Evolutionary conservation across 2,329 filamentous ascomycete genomes (phyloP).

Genomic region (Huntiella omanensis): DNA sequence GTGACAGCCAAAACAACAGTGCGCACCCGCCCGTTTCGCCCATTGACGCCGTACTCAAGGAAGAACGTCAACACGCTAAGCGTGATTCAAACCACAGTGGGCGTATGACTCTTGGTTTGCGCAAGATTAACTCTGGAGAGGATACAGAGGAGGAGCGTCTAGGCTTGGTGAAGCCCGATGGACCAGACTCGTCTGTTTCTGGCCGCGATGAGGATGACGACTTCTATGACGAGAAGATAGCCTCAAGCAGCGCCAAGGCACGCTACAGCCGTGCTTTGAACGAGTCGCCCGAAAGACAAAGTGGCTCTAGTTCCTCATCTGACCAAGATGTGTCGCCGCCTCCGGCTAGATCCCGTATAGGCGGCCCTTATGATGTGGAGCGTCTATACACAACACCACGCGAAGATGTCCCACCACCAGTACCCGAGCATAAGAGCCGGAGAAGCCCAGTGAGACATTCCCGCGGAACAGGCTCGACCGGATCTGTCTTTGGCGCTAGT

Average conservation of each 20-base stretch:
- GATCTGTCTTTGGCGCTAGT: background rate
- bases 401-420: background rate
- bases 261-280: background rate
- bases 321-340: conserved; percentile 2
- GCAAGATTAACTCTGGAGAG: conserved; percentile 18
- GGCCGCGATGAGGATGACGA: conserved; percentile 8
- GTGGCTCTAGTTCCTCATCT: conserved; percentile 3
- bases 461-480: background rate
- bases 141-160: conserved; percentile 67
- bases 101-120: conserved; percentile 1
- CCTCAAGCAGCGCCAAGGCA: background rate
- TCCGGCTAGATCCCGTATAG: background rate
- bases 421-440: conserved; percentile 4
- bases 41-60: conserved; percentile 16
- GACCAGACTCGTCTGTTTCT: background rate
- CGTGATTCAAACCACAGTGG: conserved; percentile 4
- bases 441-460: background rate
- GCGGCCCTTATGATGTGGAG: conserved; percentile 9
- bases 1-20: background rate
- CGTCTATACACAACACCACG: conserved; percentile 4
- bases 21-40: conserved; percentile 21
- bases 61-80: background rate
- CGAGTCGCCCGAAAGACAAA: background rate
- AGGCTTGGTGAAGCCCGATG: conserved; percentile 63
- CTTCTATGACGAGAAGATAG: conserved; percentile 8